Conservation (phyloP, 2,329 filamentous ascomycete genomes). For the Clarireedia sp. region DNA sequence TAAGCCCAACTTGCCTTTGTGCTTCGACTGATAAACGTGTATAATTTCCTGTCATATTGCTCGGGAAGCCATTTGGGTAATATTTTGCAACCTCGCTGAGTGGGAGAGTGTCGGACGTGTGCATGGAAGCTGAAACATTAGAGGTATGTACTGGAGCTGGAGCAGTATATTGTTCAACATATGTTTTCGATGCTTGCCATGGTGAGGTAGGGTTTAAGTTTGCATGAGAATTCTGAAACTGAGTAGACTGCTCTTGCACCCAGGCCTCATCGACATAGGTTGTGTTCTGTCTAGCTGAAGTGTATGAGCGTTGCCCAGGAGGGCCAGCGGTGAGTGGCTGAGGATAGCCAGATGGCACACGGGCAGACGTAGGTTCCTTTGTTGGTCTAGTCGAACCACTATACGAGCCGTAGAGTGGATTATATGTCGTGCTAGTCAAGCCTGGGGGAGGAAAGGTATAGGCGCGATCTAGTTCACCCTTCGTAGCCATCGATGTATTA, state of each 20-base stretch:
- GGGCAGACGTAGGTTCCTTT: not conserved
- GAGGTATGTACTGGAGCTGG: not conserved
- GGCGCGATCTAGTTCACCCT: constrained; percentile 17
- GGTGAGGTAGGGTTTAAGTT: not conserved
- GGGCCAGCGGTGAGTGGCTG: constrained; percentile 31
- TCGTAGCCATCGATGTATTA: not conserved
- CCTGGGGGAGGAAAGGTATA: constrained; percentile 24
- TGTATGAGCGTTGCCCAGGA: constrained; percentile 24
- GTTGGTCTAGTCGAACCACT: not conserved
- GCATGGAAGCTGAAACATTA: not conserved
- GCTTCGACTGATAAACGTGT: constrained; percentile 14
- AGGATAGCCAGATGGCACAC: constrained; percentile 22
- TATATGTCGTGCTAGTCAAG: constrained; percentile 9
- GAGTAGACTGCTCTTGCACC: not conserved
- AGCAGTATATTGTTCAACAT: not conserved
- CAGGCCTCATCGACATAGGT: constrained; percentile 9
- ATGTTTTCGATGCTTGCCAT: constrained; percentile 5
- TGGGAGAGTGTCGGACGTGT: constrained; percentile 21
- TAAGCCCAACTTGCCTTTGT: constrained; percentile 11
- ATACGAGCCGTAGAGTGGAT: constrained; percentile 18
- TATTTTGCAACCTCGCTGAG: constrained; percentile 19
- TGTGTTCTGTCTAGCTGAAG: constrained; percentile 8
- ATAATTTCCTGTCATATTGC: constrained; percentile 18
- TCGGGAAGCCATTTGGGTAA: constrained; percentile 24
- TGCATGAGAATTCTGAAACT: not conserved